Base-by-base conservation (phyloP, 202 grass and related monocot genomes). In the Schoenoplectus tabernaemontani region DNA sequence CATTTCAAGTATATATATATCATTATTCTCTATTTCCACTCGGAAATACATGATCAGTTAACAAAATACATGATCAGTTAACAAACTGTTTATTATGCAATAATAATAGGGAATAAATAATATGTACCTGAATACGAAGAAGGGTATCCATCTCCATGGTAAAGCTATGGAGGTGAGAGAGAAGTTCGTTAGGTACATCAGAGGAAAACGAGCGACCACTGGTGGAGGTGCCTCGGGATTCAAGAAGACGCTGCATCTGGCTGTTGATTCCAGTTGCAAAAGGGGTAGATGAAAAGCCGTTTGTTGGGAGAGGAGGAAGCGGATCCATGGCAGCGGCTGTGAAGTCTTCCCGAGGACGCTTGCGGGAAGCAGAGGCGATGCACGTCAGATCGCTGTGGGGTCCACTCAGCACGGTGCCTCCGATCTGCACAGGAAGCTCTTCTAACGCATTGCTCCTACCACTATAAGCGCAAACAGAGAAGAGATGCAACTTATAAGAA, bases 341-440 rank as follows among this genome's bases (percentile, higher is more conserved):
- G 16, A 76, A 19, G 36, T 76, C 71, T 15, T 76, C 71, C 17
- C 71, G 59, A 11, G 76, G 6, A 5, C 34, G 38, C 5, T 59
- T 46, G 15, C 71, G 28, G 38, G 17, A 28, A 77, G 82, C 37
- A 15, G 67, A 7, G 11, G 59, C 58, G 70, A 89, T 92, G 46
- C 89, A 92, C 54, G 84, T 64, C 54, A 77, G 53, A 41, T 73
- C 22, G 67, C 82, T 76, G 8, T 76, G 76, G 7, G 71, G 87
- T 2, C 91, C 77, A 11, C 89, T 87, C 30, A 87, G 46, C 58
- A 87, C 80, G 12, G 88, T 70, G 3, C 44, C 32, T 37, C 83
- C 82, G 43, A 30, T 53, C 72, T 50, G 59, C 28, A 41, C 23
- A 9, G 56, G 51, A 32, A 41, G 66, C 30, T 50, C 83, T 33